Percentiles rank a stretch among this genome's conserved stretches.
Conservation (phyloP, 306 rosid species). For the Vigna unguiculata region DNA sequence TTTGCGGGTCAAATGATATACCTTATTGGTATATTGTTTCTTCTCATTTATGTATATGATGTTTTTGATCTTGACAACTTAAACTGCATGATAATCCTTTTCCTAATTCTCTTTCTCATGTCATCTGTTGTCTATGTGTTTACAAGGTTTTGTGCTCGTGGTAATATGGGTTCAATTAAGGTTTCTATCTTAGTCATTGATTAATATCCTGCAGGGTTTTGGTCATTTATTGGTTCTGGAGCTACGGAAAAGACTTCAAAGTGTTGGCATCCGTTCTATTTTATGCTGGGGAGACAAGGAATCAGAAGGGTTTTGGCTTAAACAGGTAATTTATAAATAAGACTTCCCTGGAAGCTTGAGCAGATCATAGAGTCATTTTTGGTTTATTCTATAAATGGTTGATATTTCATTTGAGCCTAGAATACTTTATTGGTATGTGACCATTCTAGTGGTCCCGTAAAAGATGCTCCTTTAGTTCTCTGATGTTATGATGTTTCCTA, state of each 20-base stretch:
- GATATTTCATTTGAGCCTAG: slow-evolving; percentile 26
- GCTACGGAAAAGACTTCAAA: slow-evolving; percentile 71
- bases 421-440: slow-evolving; percentile 1
- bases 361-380: slow-evolving; percentile 11
- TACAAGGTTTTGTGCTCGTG: slow-evolving; percentile 4
- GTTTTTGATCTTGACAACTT: slow-evolving; percentile 29
- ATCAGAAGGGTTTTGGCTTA: slow-evolving; percentile 93
- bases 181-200: slow-evolving; percentile 38
- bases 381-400: slow-evolving; percentile 25
- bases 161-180: slow-evolving; percentile 13
- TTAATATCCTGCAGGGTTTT: slow-evolving; percentile 68
- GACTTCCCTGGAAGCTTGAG: slow-evolving; percentile 29
- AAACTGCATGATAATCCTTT: slow-evolving; percentile 31
- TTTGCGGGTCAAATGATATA: slow-evolving; percentile 20
- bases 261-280: slow-evolving; percentile 79
- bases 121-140: slow-evolving; percentile 9
- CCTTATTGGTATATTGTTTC: slow-evolving; percentile 9
- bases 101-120: slow-evolving; percentile 33
- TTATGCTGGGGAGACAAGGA: slow-evolving; percentile 97
- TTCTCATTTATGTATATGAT: slow-evolving; percentile 21
- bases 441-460: slow-evolving; percentile 22
- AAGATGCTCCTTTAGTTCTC: slow-evolving; percentile 32
- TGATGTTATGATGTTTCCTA: slow-evolving; percentile 20
- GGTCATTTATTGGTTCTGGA: slow-evolving; percentile 71
- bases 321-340: slow-evolving; percentile 62